phyloP scores from a whole-genome alignment of 148 eudicot genomes.

The Diospyros kaki region DNA sequence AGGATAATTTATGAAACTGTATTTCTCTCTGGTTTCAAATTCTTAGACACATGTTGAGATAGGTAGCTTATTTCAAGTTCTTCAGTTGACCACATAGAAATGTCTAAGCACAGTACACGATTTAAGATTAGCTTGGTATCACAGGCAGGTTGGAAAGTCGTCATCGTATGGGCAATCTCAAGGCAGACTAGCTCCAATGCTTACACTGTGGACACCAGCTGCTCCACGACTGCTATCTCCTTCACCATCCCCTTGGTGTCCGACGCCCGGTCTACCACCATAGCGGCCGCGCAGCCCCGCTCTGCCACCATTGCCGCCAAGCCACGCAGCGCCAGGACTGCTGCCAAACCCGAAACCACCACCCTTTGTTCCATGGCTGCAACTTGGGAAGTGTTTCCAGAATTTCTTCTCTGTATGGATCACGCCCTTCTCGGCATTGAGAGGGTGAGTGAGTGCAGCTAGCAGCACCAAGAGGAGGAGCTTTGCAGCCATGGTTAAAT shows the following conservation, averaged over 20 bases:
- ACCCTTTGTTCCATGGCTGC: not conserved
- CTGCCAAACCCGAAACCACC: conserved; percentile 18
- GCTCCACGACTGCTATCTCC: not conserved
- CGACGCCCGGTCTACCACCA: conserved; percentile 9
- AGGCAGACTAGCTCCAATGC: conserved; percentile 15
- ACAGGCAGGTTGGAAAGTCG: no score
- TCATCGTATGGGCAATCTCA: not conserved
- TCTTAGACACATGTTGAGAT: no score
- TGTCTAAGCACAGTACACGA: no score
- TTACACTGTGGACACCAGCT: conserved; percentile 1
- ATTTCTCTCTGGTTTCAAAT: no score
- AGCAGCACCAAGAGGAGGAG: conserved; percentile 24
- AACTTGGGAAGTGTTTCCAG: conserved; percentile 14
- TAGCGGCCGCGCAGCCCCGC: not conserved
- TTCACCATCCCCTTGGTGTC: conserved; percentile 12
- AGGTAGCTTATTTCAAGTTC: no score
- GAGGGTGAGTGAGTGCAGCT: conserved; percentile 23
- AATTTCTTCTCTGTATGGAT: conserved; percentile 2
- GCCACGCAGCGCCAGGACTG: conserved; percentile 12
- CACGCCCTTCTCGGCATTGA: conserved; percentile 17
- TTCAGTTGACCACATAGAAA: no score
- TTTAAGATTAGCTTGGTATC: no score
- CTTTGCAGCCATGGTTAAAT: conserved; percentile 13
- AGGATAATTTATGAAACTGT: no score
- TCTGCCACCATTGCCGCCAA: conserved; percentile 8